Evolutionary conservation across 129 eudicot genomes (phyloP).

Genomic region (Ambrosia artemisiifolia): DNA sequence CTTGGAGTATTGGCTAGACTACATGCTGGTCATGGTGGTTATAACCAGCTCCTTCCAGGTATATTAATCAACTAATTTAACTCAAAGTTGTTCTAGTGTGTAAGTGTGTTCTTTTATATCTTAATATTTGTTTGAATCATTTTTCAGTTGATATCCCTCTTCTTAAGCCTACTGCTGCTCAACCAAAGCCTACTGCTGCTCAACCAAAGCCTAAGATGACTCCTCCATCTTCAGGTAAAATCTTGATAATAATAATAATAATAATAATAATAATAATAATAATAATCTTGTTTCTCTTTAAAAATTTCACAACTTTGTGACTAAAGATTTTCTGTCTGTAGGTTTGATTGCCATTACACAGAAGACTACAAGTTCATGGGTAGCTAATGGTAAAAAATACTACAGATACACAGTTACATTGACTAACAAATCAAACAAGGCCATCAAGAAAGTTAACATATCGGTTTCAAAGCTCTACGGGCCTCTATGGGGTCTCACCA

Average conservation of each 20-base stretch:
- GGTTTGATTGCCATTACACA: conserved; percentile 46
- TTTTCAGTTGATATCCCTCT: conserved; percentile 39
- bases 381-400: conserved; percentile 55
- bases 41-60: conserved; percentile 92
- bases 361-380: conserved; percentile 68
- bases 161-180: conserved; percentile 14
- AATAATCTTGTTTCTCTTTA: background rate
- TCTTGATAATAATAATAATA: background rate
- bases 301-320: background rate
- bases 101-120: background rate
- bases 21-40: conserved; percentile 71
- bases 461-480: conserved; percentile 72
- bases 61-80: background rate
- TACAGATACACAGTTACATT: conserved; percentile 75
- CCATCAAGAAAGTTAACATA: conserved; percentile 56
- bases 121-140: background rate
- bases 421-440: conserved; percentile 73
- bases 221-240: conserved; percentile 59
- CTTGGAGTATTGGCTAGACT: conserved; percentile 83
- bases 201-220: conserved; percentile 5
- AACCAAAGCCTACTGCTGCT: background rate
- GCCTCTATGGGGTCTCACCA: conserved; percentile 86
- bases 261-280: background rate
- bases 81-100: background rate
- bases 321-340: conserved; percentile 2